Base-by-base conservation (phyloP, 805 yeast species). In the Cyberlindnera nakhonratchasimensis region DNA sequence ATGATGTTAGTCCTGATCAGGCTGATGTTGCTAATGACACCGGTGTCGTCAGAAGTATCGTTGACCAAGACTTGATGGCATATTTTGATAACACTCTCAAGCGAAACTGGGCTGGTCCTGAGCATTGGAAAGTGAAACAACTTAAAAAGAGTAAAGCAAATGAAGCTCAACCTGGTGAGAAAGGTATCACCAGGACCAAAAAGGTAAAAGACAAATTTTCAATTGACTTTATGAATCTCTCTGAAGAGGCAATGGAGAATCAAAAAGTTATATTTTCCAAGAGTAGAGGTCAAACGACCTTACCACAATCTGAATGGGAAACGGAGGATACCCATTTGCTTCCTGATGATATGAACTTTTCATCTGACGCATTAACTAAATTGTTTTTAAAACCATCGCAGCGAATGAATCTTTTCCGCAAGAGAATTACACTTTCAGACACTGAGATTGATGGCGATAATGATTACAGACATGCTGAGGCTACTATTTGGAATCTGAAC, bases 71-170 rank as follows among this genome's bases (percentile, higher is more conserved):
- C 51, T 63, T 87, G 26, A 74, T 86, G 73, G 84, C 89, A 3
- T 83, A 87, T 59, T 88, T 88, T 61, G 96, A 89, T 57, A 80
- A 79, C 40, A 72, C 77, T 16, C 71, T 86, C 62, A 74, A 72
- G 43, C 61, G 60, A 18, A 84, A 80, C 56, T 90, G 97, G 96
- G 76, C 95, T 28, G 97, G 97, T 4, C 85, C 91, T 12, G 91
- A 86, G 52, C 93, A 87, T 64, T 91, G 97, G 97, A 85, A 83
- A 62, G 82, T 91, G 18, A 67, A 74, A 26, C 75, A 77, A 21
- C 60, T 82, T 33, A 82, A 77, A 54, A 50, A 32, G 33, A 39
- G 26, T 11, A 40, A 37, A 24, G 33, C 31, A 2, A 34, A 21
- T 12, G 40, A 22, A 11, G n/a, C 23, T 3, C 33, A 35, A 26